A percentile compares a stretch with the other conserved stretches of the same genome.
These are phyloP conservation scores for Begonia peltatifolia DNA, from an alignment of 306 rosid genomes.

Conservation along the genomic window DNA sequence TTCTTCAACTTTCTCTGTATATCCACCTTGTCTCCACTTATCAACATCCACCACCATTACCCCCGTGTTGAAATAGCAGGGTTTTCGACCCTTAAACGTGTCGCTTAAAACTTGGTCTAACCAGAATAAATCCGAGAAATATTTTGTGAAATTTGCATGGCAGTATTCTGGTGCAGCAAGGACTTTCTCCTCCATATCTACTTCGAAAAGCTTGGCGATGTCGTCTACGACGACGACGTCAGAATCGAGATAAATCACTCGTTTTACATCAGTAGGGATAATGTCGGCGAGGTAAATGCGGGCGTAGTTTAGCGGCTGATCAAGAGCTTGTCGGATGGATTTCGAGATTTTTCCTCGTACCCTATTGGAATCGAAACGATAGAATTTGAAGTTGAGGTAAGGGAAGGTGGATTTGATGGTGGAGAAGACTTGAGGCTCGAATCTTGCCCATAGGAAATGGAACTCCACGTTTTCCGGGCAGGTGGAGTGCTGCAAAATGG, in stretches of 20 bases:
- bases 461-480: constrained; percentile 69
- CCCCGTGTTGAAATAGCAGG: constrained; percentile 20
- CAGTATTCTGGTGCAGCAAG: no score
- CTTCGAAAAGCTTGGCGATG: constrained; percentile 36
- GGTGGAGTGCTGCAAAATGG: constrained; percentile 56
- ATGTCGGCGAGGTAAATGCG: constrained; percentile 63
- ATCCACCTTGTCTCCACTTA: constrained; percentile 54
- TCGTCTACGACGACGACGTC: constrained; percentile 78
- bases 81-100: constrained; percentile 36
- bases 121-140: constrained; percentile 64
- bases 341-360: constrained; percentile 26
- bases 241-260: constrained; percentile 63
- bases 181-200: no score
- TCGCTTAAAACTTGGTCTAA: constrained; percentile 15
- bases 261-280: constrained; percentile 43
- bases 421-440: constrained; percentile 38
- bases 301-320: constrained; percentile 76
- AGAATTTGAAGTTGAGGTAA: constrained; percentile 48
- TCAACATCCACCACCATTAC: constrained; percentile 74
- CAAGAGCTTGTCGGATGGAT: no score
- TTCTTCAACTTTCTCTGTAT: constrained; percentile 38
- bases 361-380: constrained; percentile 44
- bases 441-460: constrained; percentile 59
- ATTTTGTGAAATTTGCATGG: constrained; percentile 2
- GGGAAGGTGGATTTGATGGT: constrained; percentile 74